phyloP scores from a whole-genome alignment of 495 filamentous ascomycete genomes.

The Xylaria scruposa region DNA sequence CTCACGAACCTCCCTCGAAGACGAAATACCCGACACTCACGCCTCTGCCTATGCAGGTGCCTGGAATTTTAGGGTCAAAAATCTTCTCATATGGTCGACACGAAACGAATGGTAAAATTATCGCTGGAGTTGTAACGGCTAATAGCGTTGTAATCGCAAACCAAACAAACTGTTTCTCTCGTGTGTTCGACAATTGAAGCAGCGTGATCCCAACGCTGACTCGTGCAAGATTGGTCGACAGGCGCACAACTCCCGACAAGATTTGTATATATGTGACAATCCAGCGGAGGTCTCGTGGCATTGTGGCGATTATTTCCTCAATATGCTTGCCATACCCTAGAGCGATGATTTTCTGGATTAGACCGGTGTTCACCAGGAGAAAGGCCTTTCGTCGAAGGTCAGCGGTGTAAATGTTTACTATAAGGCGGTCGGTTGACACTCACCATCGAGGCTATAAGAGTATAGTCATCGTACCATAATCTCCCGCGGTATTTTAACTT shows the following conservation, averaged over 20 bases:
- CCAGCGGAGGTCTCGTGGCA: background rate
- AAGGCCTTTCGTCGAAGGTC: background rate
- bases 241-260: conserved; percentile 7
- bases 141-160: conserved; percentile 3
- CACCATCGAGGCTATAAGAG: conserved; percentile 14
- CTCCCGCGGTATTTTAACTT: conserved; percentile 22
- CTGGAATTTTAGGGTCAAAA: conserved; percentile 4
- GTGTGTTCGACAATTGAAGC: background rate
- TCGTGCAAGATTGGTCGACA: conserved; percentile 15
- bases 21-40: conserved; percentile 13
- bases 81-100: conserved; percentile 16
- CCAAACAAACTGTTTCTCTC: conserved; percentile 17
- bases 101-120: conserved; percentile 19
- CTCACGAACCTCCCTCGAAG: conserved; percentile 19
- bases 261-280: conserved; percentile 20
- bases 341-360: background rate
- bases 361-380: conserved; percentile 3
- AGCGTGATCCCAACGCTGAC: conserved; percentile 19
- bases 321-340: conserved; percentile 14
- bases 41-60: background rate
- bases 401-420: background rate
- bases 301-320: background rate
- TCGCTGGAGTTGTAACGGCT: conserved; percentile 5
- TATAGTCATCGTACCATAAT: conserved; percentile 22
- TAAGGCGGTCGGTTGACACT: background rate